Percentiles rank a stretch among this genome's conserved stretches.
Conservation (phyloP, 148 eudicot genomes). For the Heliamphora exappendiculata region DNA sequence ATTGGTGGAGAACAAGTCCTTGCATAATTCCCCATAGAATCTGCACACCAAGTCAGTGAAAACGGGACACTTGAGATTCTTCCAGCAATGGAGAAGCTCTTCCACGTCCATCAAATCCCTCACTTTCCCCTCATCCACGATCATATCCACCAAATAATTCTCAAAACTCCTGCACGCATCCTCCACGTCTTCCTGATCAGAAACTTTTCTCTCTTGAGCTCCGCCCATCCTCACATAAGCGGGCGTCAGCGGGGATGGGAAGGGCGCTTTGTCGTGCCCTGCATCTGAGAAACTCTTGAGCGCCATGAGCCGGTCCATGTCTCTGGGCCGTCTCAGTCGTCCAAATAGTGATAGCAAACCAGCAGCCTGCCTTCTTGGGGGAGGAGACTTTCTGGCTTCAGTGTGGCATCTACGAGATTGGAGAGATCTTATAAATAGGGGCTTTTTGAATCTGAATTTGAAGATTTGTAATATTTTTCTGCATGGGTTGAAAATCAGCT, state of each 20-base stretch:
- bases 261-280: conserved; percentile 38
- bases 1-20: conserved; percentile 50
- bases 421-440: conserved; percentile 25
- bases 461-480: conserved; percentile 33
- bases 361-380: conserved; percentile 26
- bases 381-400: conserved; percentile 13
- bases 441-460: conserved; percentile 33
- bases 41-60: conserved; percentile 69
- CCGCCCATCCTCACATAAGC: conserved; percentile 29
- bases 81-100: conserved; percentile 79
- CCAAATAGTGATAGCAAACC: conserved; percentile 33
- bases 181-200: conserved; percentile 31
- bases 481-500: conserved; percentile 53
- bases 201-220: conserved; percentile 20
- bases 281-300: conserved; percentile 40
- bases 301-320: conserved; percentile 41
- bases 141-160: conserved; percentile 69
- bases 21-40: conserved; percentile 80
- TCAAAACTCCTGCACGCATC: conserved; percentile 70
- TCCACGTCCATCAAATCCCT: conserved; percentile 67
- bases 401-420: conserved; percentile 1
- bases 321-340: conserved; percentile 34
- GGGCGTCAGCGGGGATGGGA: conserved; percentile 60
- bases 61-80: conserved; percentile 55
- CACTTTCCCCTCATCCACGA: conserved; percentile 63